These are phyloP conservation scores for Fragilaria crotonensis DNA, from an alignment of 108 stramenopile genomes.

Conservation along the genomic window DNA sequence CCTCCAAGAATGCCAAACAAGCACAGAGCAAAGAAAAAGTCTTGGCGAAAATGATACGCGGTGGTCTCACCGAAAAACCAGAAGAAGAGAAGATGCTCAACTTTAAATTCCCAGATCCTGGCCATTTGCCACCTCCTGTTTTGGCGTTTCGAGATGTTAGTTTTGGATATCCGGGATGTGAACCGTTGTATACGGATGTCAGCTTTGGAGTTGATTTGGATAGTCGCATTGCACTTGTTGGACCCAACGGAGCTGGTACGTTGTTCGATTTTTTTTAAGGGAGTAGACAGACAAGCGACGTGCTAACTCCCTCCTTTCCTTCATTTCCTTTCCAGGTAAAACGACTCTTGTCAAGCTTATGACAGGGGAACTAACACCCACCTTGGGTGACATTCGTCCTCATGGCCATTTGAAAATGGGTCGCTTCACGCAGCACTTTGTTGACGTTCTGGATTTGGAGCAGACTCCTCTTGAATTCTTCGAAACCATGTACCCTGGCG, in stretches of 20 bases:
- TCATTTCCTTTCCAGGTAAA: slow-evolving; percentile 12
- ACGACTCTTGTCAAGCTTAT: slow-evolving; percentile 94
- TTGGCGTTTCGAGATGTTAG: slow-evolving; percentile 93
- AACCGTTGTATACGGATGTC: slow-evolving; percentile 85
- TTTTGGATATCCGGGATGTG: slow-evolving; percentile 95
- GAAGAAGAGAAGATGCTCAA: slow-evolving; percentile 89
- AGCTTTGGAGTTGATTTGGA: slow-evolving; percentile 98
- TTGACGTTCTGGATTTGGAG: slow-evolving; percentile 93
- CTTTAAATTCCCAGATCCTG: slow-evolving; percentile 94
- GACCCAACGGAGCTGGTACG: slow-evolving; percentile 92
- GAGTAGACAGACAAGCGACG: not conserved
- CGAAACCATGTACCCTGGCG: slow-evolving; percentile 67
- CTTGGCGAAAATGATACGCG: slow-evolving; percentile 92
- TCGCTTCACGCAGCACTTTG: slow-evolving; percentile 98
- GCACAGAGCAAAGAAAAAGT: slow-evolving; percentile 90
- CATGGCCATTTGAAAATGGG: slow-evolving; percentile 94
- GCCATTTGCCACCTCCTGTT: slow-evolving; percentile 95
- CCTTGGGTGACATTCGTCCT: slow-evolving; percentile 90
- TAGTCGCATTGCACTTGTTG: slow-evolving; percentile 88
- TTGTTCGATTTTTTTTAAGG: not conserved
- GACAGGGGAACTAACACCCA: slow-evolving; percentile 85
- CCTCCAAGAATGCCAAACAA: slow-evolving; percentile 96
- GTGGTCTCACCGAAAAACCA: slow-evolving; percentile 94
- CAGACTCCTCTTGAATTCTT: slow-evolving; percentile 97
- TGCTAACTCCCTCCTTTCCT: not conserved